A percentile compares a stretch with the other conserved stretches of the same genome.
phyloP scores from a whole-genome alignment of 1,284 basidiomycete species.

The Porodaedalea pini region DNA sequence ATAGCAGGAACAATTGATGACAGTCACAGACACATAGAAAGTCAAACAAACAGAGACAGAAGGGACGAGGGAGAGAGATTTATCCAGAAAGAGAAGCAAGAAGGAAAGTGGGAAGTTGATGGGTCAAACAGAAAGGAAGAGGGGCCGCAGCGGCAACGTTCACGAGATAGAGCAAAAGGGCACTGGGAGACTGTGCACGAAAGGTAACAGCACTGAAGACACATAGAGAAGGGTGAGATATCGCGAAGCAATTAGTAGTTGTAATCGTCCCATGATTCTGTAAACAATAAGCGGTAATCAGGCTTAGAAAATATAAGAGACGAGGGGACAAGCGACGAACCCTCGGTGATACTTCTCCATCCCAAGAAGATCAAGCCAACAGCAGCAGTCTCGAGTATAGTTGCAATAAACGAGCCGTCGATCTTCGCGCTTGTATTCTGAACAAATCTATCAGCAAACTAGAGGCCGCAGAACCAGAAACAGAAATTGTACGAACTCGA shows the following conservation, averaged over 20 bases:
- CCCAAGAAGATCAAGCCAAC: conserved; percentile 70
- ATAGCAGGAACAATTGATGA: too few species aligned
- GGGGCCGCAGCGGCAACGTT: too few species aligned
- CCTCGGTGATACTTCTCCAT: conserved; percentile 84
- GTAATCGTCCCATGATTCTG: conserved; percentile 20
- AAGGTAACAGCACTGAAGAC: not conserved
- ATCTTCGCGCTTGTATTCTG: conserved; percentile 61
- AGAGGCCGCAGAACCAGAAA: not conserved
- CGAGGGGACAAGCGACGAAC: conserved; percentile 40
- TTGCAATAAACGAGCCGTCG: conserved; percentile 81
- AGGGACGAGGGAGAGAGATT: too few species aligned
- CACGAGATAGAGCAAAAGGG: not conserved
- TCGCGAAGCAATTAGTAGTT: not conserved
- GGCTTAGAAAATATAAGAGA: not conserved
- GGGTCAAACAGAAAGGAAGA: too few species aligned
- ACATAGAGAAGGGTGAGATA: not conserved
- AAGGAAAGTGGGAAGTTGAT: not conserved
- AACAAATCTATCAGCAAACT: conserved; percentile 7
- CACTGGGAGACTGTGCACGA: too few species aligned
- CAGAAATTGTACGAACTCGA: conserved; percentile 44
- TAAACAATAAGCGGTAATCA: not conserved
- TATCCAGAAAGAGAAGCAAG: not conserved
- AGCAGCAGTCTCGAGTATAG: conserved; percentile 68
- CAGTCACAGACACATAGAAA: too few species aligned
- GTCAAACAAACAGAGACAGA: too few species aligned